Evolutionary conservation across 768 basidiomycete genomes (phyloP), one percentile per base, ranked within the genome.

Genomic region (Leucosporidium creatinivorum): DNA sequence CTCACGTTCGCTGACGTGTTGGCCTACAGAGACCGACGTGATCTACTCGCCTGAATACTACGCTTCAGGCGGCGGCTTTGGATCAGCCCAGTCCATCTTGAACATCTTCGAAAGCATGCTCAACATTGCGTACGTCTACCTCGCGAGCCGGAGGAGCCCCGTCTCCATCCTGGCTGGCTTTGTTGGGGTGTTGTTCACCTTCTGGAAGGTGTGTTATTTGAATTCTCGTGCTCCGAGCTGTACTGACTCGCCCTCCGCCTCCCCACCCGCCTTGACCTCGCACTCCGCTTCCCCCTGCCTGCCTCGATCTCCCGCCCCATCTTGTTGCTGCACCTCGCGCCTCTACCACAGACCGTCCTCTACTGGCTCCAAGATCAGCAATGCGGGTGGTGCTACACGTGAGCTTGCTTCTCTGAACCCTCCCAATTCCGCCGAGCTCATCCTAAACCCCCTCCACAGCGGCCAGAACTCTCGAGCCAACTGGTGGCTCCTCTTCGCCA

Each of bases 101-200:
- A 79, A 78, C 68, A 51, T 79, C 36, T 65, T 75, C 59, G 78
- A 79, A 63, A 71, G 69, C 1, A 63, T 70, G 13, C 68, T 79
- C 60, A 76, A 77, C 47, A 8, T 68, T 7, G 2, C n/a, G 28
- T 60, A 54, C 57, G 61, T 71, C 44, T 6, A 10, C 48, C 51
- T 66, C 44, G 50, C 61, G 0, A 8, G 23, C 9, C 28, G 39
- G 4, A 25, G 51, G 28, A 26, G 25, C 21, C 76, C 73, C 0
- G 73, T 75, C 33, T 77, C 76, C 19, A 74, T 77, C 8, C 51
- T 79, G 12, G 75, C 77, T 5, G 79, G 78, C 2, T 78, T 78
- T 52, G 69, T 75, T 1, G 75, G 66, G 0, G 68, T 70, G 0
- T 50, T 76, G 13, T 76, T 79, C 76, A 78, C 78, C 0, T 61